phyloP scores from a whole-genome alignment of 2,329 filamentous ascomycete genomes.

The Calycina herbarum region DNA sequence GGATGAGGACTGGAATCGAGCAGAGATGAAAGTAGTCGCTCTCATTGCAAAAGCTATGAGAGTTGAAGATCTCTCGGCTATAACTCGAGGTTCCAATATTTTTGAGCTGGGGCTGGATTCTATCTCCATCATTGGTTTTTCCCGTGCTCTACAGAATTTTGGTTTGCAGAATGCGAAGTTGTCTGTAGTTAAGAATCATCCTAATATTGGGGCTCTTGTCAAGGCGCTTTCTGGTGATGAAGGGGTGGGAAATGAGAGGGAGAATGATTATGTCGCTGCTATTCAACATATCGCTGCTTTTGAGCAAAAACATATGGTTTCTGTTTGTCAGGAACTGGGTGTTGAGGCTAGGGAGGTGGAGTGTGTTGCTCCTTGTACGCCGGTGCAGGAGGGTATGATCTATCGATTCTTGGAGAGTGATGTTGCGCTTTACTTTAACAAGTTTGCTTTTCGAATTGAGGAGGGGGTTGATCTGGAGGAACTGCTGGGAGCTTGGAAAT shows the following conservation, averaged over 20 bases:
- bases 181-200: conserved; percentile 66
- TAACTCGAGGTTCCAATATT: conserved; percentile 62
- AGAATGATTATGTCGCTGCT: conserved; percentile 37
- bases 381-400: conserved; percentile 84
- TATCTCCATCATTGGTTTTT: conserved; percentile 74
- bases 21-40: conserved; percentile 50
- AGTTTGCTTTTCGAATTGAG: conserved; percentile 62
- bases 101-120: conserved; percentile 90
- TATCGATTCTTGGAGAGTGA: conserved; percentile 62
- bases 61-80: conserved; percentile 39
- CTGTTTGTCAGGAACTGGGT: conserved; percentile 49
- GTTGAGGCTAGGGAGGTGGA: conserved; percentile 59
- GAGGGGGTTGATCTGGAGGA: conserved; percentile 44
- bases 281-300: conserved; percentile 43
- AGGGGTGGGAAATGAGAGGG: conserved; percentile 12
- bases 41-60: conserved; percentile 48
- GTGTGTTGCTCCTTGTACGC: conserved; percentile 77
- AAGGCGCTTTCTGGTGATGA: conserved; percentile 30
- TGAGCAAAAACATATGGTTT: conserved; percentile 35
- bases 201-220: conserved; percentile 49
- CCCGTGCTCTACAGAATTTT: conserved; percentile 59
- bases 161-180: conserved; percentile 64
- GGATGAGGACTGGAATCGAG: conserved; percentile 39
- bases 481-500: conserved; percentile 59
- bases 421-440: conserved; percentile 71